These are phyloP conservation scores for Capsicum pubescens DNA, from an alignment of 257 asterid species.

Conservation along the genomic window DNA sequence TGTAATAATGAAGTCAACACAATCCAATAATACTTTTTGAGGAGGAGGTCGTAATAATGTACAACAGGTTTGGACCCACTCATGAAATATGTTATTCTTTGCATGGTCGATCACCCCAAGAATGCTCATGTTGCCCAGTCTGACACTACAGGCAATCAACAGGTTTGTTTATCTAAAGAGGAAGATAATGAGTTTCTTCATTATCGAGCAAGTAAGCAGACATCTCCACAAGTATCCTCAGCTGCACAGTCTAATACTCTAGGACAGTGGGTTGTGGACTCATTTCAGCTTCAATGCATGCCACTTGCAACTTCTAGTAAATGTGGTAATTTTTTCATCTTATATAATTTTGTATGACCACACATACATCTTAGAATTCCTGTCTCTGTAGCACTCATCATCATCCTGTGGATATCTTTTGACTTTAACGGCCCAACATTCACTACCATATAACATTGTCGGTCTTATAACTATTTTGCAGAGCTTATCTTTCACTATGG, in stretches of 20 bases:
- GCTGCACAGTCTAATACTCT: too few species aligned
- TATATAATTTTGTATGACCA: background rate
- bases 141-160: too few species aligned
- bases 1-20: background rate
- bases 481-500: constrained; percentile 1
- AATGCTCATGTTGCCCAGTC: too few species aligned
- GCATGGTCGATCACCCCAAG: too few species aligned
- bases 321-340: background rate
- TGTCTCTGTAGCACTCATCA: background rate
- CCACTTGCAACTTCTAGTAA: background rate
- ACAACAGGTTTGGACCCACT: too few species aligned
- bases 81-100: too few species aligned
- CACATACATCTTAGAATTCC: background rate
- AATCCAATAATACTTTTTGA: background rate
- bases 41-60: too few species aligned
- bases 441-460: background rate
- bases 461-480: background rate
- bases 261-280: too few species aligned
- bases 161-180: too few species aligned
- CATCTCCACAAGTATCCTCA: too few species aligned
- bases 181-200: too few species aligned
- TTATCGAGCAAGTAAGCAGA: too few species aligned
- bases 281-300: background rate
- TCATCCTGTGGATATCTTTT: background rate
- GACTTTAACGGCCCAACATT: background rate